These are phyloP conservation scores for Saccharata proteae DNA, from an alignment of 2,329 filamentous ascomycete genomes.

Conservation along the genomic window DNA sequence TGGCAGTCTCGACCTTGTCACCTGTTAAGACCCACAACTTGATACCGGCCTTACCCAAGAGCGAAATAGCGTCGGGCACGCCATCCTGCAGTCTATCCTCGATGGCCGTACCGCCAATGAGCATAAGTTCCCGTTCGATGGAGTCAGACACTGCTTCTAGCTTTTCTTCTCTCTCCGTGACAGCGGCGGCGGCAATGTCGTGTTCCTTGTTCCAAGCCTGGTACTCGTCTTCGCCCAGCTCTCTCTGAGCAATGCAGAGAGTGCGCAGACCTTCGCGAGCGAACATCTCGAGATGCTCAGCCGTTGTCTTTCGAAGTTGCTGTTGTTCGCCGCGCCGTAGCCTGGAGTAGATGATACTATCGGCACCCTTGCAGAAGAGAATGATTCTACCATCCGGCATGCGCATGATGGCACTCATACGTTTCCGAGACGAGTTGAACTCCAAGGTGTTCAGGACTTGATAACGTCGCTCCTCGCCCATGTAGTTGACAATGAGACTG, in stretches of 20 bases:
- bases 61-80: constrained; percentile 85
- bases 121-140: constrained; percentile 79
- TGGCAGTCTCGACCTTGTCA: constrained; percentile 97
- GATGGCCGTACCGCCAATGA: constrained; percentile 90
- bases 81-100: constrained; percentile 95
- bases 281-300: constrained; percentile 93
- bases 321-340: constrained; percentile 74
- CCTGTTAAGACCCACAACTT: constrained; percentile 98
- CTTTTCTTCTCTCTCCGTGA: constrained; percentile 83
- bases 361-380: constrained; percentile 93
- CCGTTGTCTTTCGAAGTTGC: constrained; percentile 70
- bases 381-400: constrained; percentile 88
- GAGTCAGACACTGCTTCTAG: constrained; percentile 78
- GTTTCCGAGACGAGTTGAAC: constrained; percentile 92
- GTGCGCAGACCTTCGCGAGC: constrained; percentile 90
- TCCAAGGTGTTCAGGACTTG: constrained; percentile 88
- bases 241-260: constrained; percentile 78
- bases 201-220: constrained; percentile 74
- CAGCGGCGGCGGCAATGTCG: constrained; percentile 70
- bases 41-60: constrained; percentile 86
- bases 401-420: constrained; percentile 92
- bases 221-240: constrained; percentile 74
- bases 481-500: constrained; percentile 72
- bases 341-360: constrained; percentile 92
- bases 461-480: constrained; percentile 77